Conservation (phyloP, 169 alveolate species). For the Eimeria tenella region DNA sequence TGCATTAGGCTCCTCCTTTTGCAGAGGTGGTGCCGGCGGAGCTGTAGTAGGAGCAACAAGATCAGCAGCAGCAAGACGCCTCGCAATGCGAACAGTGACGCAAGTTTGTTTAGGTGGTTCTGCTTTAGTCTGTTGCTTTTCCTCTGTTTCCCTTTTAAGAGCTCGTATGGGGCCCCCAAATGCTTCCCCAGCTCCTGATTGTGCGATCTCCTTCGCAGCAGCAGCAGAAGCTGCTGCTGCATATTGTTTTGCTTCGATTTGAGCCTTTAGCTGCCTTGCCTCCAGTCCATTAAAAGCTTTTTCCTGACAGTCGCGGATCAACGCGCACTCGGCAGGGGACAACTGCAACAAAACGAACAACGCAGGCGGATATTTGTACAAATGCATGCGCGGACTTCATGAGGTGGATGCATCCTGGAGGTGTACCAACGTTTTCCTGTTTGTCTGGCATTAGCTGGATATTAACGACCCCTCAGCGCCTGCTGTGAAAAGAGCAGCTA, state of each 20-base stretch:
- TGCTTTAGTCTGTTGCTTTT: background rate
- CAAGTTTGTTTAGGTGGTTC: background rate
- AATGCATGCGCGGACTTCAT: background rate
- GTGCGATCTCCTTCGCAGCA: background rate
- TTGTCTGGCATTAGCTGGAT: background rate
- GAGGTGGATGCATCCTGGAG: background rate
- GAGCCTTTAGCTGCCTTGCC: slow-evolving; percentile 43
- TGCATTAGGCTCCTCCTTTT: background rate
- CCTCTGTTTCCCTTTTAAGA: background rate
- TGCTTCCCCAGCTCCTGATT: background rate
- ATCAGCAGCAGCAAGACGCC: background rate
- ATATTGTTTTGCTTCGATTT: background rate
- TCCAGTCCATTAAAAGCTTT: slow-evolving; percentile 40
- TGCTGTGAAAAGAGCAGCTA: no score
- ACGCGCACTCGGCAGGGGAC: slow-evolving; percentile 53
- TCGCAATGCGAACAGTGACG: slow-evolving; percentile 28
- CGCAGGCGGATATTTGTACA: background rate
- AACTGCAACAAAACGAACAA: background rate
- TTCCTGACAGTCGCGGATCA: slow-evolving; percentile 43
- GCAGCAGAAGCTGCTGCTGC: background rate
- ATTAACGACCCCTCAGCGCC: background rate
- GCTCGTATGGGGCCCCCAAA: no score
- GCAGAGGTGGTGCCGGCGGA: background rate
- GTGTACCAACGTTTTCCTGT: background rate
- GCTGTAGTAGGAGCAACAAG: background rate